Evolutionary conservation across 805 yeast species (phyloP), one percentile per base, ranked within the genome.

Genomic region (Zygosaccharomyces pseudorouxii): DNA sequence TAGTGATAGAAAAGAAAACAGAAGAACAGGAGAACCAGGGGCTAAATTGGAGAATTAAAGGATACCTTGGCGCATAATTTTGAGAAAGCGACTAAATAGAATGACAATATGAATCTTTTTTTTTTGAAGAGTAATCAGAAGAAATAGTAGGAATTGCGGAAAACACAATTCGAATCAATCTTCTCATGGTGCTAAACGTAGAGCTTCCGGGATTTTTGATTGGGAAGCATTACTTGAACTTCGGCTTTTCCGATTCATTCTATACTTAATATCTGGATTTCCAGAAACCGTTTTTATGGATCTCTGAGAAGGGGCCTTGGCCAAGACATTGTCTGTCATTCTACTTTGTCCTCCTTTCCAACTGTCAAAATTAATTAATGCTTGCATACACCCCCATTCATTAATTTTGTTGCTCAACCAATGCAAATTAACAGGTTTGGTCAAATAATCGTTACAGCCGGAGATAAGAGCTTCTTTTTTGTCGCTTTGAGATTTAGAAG

Each of bases 361-460:
- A 33, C 95, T 92, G 64, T 93, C 97, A 66, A 86, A 92, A 68
- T 92, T 95, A 64, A 92, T 90, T 43, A 92, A 71, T 0, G 97
- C 97, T 69, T 92, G 99, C 98, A 92, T 92, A 67, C 98, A 92
- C 0, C 99, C 98, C 98, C 98, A 93, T 67, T 92, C 97, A 0
- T 89, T 85, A 45, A 93, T 86, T 68, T 93, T 93, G 62, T 87
- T 88, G 59, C 89, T 87, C 41, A 93, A 73, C 99, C 99, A 93
- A 42, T 81, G 87, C 56, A 92, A 73, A 58, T 89, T 92, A 7
- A 93, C 98, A 0, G 99, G 99, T 57, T 93, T 93, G 8, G 97
- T 93, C 56, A 93, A 70, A 70, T 85, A 93, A 67, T 93, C 99
- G 62, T 93, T 93, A 69, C 99, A 93, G 41, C 99, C 99, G 2